phyloP scores from a whole-genome alignment of 441 rosid species.

The Mallotus repandus region DNA sequence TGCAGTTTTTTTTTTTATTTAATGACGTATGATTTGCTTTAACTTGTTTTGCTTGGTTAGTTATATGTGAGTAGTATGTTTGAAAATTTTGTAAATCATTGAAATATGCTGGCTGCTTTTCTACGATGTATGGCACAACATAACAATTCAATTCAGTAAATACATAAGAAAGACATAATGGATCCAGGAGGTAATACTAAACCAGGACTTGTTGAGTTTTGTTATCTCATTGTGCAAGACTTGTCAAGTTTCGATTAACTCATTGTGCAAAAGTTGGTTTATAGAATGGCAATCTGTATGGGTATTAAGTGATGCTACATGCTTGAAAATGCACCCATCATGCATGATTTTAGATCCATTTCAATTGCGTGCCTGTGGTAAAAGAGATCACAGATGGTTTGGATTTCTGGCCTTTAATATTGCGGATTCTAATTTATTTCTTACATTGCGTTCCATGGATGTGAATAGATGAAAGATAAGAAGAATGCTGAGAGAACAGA shows the following conservation, averaged over 20 bases:
- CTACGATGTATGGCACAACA: too few relatives aligned
- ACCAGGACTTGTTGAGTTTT: too few relatives aligned
- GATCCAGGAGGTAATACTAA: neutral
- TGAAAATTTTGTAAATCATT: too few relatives aligned
- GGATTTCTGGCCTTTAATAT: slow-evolving; percentile 1
- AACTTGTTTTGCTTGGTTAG: neutral
- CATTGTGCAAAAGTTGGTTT: neutral
- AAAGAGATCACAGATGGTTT: neutral
- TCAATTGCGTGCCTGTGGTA: neutral
- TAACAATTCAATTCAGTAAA: too few relatives aligned
- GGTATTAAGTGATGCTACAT: neutral
- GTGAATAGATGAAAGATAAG: slow-evolving; percentile 60
- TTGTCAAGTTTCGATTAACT: neutral
- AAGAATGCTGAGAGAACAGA: slow-evolving; percentile 59
- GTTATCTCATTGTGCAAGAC: neutral
- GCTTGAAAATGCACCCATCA: neutral
- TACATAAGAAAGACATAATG: too few relatives aligned
- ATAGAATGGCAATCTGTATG: neutral
- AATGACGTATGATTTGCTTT: neutral
- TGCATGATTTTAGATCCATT: neutral
- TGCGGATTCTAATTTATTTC: neutral
- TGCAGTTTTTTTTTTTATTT: too few relatives aligned
- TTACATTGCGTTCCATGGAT: slow-evolving; percentile 1
- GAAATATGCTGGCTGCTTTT: too few relatives aligned
- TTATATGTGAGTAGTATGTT: too few relatives aligned